Evolutionary conservation across 345 rosid genomes (phyloP).

Genomic region (Arabis hirsuta): DNA sequence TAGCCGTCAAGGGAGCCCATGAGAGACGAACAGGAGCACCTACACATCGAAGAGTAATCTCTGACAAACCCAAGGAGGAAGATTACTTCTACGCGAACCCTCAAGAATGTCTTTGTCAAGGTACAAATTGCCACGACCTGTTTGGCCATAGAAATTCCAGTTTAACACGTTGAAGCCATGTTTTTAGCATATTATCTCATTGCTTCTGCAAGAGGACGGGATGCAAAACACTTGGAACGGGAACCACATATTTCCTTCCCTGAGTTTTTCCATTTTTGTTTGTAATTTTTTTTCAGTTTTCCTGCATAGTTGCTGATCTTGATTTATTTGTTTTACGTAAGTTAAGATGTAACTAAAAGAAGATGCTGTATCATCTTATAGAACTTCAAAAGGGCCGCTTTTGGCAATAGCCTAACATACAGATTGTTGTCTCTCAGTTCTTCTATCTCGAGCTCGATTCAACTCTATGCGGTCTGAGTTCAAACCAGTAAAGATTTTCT

Average conservation of each 20-base stretch:
- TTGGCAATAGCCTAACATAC: slow-evolving; percentile 40
- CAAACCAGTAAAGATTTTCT: slow-evolving; percentile 16
- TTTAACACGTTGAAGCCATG: slow-evolving; percentile 33
- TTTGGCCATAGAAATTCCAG: slow-evolving; percentile 46
- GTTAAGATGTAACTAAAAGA: slow-evolving; percentile 48
- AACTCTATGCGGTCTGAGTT: slow-evolving; percentile 27
- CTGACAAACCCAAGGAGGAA: slow-evolving; percentile 94
- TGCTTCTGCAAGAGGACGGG: slow-evolving; percentile 35
- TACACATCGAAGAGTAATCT: slow-evolving; percentile 55
- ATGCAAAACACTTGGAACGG: slow-evolving; percentile 30
- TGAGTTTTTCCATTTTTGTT: slow-evolving; percentile 39
- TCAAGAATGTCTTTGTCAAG: slow-evolving; percentile 86
- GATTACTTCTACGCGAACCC: slow-evolving; percentile 98
- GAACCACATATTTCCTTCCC: slow-evolving; percentile 35
- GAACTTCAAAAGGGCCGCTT: slow-evolving; percentile 28
- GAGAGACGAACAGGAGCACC: slow-evolving; percentile 83
- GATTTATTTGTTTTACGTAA: slow-evolving; percentile 39
- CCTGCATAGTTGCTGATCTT: slow-evolving; percentile 45
- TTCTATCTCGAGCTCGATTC: slow-evolving; percentile 7
- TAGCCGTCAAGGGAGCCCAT: slow-evolving; percentile 66
- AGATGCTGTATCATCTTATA: slow-evolving; percentile 39
- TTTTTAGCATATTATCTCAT: slow-evolving; percentile 36
- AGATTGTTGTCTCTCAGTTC: slow-evolving; percentile 25
- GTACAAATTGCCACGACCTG: slow-evolving; percentile 61
- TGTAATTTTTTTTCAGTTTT: slow-evolving; percentile 38